Conservation (phyloP, 768 basidiomycete species). For the Termitomyces sp. region DNA sequence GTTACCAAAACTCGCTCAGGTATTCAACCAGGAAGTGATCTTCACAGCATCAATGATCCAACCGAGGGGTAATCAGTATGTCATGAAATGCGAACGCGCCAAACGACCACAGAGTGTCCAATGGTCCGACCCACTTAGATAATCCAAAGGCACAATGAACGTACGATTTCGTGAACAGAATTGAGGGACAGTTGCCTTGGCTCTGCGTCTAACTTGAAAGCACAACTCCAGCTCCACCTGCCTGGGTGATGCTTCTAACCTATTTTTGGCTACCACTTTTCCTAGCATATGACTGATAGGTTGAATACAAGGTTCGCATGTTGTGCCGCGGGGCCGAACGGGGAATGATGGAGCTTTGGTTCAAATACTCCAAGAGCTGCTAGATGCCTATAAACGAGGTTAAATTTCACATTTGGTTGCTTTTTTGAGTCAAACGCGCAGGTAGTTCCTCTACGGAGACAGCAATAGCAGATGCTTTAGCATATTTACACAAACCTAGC, state of each 20-base stretch:
- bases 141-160: not conserved
- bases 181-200: not conserved
- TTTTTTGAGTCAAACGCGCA: not conserved
- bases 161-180: not conserved
- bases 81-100: not conserved
- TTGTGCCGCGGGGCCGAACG: not conserved
- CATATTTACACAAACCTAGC: no score
- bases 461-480: no score
- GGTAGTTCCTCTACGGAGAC: not conserved
- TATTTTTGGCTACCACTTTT: not conserved
- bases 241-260: not conserved
- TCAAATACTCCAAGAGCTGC: not conserved
- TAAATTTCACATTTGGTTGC: not conserved
- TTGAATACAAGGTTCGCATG: not conserved
- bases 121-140: not conserved
- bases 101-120: not conserved
- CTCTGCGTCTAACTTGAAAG: not conserved
- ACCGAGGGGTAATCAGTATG: not conserved
- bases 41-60: slow-evolving; percentile 4
- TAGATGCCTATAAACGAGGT: not conserved
- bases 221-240: not conserved
- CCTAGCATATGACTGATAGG: not conserved
- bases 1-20: not conserved
- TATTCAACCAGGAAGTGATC: not conserved
- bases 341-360: not conserved